Percentiles rank a stretch among this genome's conserved stretches.
Evolutionary conservation across 2,329 filamentous ascomycete genomes (phyloP).

Genomic region (Monosporascus sp.): DNA sequence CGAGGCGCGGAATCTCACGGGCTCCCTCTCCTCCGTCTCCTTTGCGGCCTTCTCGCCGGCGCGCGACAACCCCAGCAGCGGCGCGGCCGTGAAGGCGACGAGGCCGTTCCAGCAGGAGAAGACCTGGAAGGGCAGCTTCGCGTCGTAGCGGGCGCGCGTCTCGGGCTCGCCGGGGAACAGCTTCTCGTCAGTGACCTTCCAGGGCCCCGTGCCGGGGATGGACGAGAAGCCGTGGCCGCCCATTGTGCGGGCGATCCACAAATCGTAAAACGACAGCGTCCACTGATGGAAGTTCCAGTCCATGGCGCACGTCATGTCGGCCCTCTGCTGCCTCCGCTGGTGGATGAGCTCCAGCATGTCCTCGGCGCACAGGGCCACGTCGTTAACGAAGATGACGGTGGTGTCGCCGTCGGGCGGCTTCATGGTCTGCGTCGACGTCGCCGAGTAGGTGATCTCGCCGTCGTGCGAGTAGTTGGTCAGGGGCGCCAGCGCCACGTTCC

Average conservation of each 20-base stretch:
- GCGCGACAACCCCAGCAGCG: conserved; percentile 31
- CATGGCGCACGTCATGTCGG: conserved; percentile 54
- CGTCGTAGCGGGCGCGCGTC: conserved; percentile 27
- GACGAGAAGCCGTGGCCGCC: conserved; percentile 51
- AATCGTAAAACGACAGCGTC: conserved; percentile 50
- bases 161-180: conserved; percentile 47
- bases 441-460: conserved; percentile 10
- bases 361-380: conserved; percentile 47
- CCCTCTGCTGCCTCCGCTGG: conserved; percentile 39
- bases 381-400: conserved; percentile 48
- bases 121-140: conserved; percentile 49
- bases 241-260: conserved; percentile 32
- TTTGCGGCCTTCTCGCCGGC: background rate
- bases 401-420: conserved; percentile 25
- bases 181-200: conserved; percentile 39
- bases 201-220: conserved; percentile 43
- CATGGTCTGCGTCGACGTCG: background rate
- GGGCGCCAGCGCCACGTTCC: conserved; percentile 47
- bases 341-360: conserved; percentile 52
- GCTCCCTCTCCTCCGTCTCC: conserved; percentile 15
- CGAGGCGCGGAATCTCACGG: conserved; percentile 39
- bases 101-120: conserved; percentile 59
- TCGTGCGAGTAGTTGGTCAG: conserved; percentile 25
- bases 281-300: conserved; percentile 47
- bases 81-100: conserved; percentile 40